Conservation (phyloP, 768 basidiomycete species). For the Leccinellum albellum region DNA sequence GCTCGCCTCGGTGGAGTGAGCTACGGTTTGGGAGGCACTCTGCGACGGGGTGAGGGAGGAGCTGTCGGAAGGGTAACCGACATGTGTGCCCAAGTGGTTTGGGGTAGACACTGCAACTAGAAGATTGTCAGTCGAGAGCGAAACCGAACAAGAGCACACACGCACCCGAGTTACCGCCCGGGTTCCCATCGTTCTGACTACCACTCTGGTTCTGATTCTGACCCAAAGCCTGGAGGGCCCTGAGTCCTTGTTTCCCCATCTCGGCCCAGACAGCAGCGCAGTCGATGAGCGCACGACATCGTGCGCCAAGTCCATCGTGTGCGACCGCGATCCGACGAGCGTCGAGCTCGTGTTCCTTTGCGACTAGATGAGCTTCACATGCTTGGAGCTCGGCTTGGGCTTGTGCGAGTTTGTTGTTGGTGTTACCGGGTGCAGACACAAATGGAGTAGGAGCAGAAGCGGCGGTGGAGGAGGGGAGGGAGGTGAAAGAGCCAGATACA, state of each 20-base stretch:
- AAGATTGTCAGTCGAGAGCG: too few species aligned
- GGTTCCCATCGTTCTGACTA: neutral
- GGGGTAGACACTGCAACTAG: slow-evolving; percentile 1
- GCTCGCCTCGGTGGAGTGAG: slow-evolving; percentile 15
- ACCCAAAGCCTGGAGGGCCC: too few species aligned
- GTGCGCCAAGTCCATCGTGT: slow-evolving; percentile 56
- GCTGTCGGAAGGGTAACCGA: slow-evolving; percentile 42
- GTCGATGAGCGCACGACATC: slow-evolving; percentile 62
- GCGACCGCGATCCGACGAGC: slow-evolving; percentile 48
- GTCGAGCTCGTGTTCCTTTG: slow-evolving; percentile 64
- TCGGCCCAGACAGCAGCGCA: too few species aligned
- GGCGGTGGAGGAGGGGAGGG: slow-evolving; percentile 34
- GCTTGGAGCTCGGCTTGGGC: slow-evolving; percentile 82
- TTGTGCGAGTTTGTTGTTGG: slow-evolving; percentile 47
- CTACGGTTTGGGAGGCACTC: slow-evolving; percentile 57
- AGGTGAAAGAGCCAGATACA: too few species aligned
- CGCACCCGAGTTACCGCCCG: neutral
- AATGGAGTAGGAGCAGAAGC: neutral
- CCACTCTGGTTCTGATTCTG: too few species aligned
- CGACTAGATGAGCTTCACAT: slow-evolving; percentile 70
- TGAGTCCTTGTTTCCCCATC: too few species aligned
- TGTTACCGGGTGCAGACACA: slow-evolving; percentile 6
- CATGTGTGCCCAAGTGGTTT: neutral
- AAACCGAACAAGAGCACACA: neutral
- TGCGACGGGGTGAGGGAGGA: slow-evolving; percentile 71